Evolutionary conservation across 805 yeast genomes (phyloP).

Genomic region (Zygotorulaspora florentina): DNA sequence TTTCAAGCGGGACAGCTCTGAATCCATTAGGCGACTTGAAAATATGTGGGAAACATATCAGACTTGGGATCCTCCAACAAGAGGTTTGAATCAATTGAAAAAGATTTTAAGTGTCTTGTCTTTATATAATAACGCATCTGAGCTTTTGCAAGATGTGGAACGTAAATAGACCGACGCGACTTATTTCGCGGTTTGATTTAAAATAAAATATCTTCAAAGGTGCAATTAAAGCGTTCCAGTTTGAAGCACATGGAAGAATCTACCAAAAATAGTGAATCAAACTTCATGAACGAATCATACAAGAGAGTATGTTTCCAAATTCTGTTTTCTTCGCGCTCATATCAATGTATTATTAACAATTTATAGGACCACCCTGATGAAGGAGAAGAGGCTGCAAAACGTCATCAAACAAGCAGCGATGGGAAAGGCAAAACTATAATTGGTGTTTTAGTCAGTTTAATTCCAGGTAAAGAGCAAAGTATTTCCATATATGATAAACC

Average conservation of each 20-base stretch:
- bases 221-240: too few relatives aligned
- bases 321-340: background rate
- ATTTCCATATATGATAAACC: slow-evolving; percentile 33
- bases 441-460: slow-evolving; percentile 29
- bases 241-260: too few relatives aligned
- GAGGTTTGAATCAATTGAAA: slow-evolving; percentile 30
- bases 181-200: background rate
- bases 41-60: slow-evolving; percentile 30
- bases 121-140: slow-evolving; percentile 23
- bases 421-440: slow-evolving; percentile 7
- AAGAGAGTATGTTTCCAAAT: slow-evolving; percentile 13
- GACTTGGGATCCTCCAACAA: slow-evolving; percentile 34
- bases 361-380: slow-evolving; percentile 10
- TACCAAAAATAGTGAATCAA: background rate
- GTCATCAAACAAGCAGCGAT: slow-evolving; percentile 17
- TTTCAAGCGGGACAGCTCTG: slow-evolving; percentile 22
- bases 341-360: slow-evolving; percentile 3
- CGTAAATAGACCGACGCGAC: slow-evolving; percentile 11
- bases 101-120: slow-evolving; percentile 31
- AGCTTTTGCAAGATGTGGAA: slow-evolving; percentile 22
- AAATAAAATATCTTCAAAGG: too few relatives aligned
- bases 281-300: background rate
- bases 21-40: slow-evolving; percentile 22
- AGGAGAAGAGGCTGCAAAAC: slow-evolving; percentile 11
- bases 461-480: slow-evolving; percentile 34